Conservation (phyloP, 805 yeast genomes). For the Starmerella floricola region DNA sequence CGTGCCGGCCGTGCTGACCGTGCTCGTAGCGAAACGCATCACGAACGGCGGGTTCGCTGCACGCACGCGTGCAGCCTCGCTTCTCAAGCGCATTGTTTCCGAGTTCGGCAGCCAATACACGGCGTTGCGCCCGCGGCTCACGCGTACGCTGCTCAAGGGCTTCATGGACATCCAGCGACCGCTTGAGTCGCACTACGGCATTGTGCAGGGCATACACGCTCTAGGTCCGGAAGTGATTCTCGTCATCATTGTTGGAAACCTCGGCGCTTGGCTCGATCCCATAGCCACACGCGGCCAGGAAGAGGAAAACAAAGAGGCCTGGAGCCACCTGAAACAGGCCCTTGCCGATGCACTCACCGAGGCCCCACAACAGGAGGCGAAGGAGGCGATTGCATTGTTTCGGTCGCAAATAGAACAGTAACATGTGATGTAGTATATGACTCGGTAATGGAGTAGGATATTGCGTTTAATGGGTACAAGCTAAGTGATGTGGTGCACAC, state of each 20-base stretch:
- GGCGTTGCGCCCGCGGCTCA: conserved; percentile 82
- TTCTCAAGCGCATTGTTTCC: conserved; percentile 64
- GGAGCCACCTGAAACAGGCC: conserved; percentile 20
- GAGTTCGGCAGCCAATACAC: conserved; percentile 77
- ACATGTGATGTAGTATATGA: too few relatives aligned
- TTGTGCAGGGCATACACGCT: conserved; percentile 70
- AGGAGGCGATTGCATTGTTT: conserved; percentile 6
- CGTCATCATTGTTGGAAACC: conserved; percentile 70
- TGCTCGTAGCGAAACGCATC: conserved; percentile 77
- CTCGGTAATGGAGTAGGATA: too few relatives aligned
- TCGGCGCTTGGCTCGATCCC: conserved; percentile 55
- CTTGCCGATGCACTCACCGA: conserved; percentile 18
- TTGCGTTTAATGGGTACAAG: too few relatives aligned
- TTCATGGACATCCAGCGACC: conserved; percentile 75
- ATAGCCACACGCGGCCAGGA: conserved; percentile 38
- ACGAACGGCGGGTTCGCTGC: conserved; percentile 41
- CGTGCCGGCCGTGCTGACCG: conserved; percentile 91
- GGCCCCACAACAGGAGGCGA: conserved; percentile 12
- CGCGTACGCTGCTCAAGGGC: conserved; percentile 83
- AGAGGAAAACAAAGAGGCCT: conserved; percentile 15
- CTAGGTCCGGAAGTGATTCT: conserved; percentile 82
- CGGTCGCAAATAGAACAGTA: neutral
- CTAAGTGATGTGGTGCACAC: too few relatives aligned
- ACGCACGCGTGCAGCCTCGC: conserved; percentile 77
- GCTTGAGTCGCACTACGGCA: conserved; percentile 83